These are phyloP conservation scores for Sonneratia alba DNA, from an alignment of 345 rosid species.

Conservation along the genomic window DNA sequence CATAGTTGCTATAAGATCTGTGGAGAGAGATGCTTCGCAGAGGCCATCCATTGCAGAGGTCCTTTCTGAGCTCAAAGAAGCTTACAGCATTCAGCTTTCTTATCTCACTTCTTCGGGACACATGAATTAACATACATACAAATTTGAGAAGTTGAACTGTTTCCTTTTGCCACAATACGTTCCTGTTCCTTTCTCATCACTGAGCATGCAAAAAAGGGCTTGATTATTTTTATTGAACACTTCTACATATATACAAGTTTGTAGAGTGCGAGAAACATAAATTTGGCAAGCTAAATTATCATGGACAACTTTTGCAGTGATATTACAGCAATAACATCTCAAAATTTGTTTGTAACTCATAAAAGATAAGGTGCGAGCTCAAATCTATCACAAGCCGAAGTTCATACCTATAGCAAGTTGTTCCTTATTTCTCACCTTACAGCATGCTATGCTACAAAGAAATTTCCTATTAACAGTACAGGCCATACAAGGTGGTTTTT, in stretches of 20 bases:
- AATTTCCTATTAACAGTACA: background rate
- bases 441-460: background rate
- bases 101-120: conserved; percentile 54
- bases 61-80: conserved; percentile 64
- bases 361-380: background rate
- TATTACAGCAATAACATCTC: background rate
- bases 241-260: background rate
- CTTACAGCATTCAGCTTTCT: conserved; percentile 67
- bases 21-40: conserved; percentile 68
- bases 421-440: background rate
- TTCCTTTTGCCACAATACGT: background rate
- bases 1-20: conserved; percentile 45
- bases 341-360: background rate
- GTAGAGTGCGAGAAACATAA: background rate
- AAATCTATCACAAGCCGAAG: background rate
- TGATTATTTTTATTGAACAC: background rate
- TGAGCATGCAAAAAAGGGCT: background rate
- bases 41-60: conserved; percentile 60
- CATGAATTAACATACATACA: conserved; percentile 13
- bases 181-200: background rate
- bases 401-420: background rate
- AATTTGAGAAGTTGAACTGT: background rate
- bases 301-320: background rate
- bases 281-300: background rate
- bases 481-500: background rate